Conservation (phyloP, 768 basidiomycete genomes). For the Tricholoma furcatifolium region DNA sequence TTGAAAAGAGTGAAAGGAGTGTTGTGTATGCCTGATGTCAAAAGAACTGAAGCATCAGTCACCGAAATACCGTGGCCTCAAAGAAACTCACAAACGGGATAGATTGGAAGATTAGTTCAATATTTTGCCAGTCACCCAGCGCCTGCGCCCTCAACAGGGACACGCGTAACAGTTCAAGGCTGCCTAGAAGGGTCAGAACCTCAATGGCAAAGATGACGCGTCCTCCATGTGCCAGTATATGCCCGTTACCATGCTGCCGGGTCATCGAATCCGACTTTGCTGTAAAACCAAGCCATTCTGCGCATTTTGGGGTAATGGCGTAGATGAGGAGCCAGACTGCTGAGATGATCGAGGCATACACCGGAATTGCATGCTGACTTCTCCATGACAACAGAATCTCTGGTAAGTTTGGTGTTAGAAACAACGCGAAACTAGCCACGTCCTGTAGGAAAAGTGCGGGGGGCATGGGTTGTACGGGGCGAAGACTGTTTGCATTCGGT, state of each 20-base stretch:
- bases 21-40: constrained; percentile 10
- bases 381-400: no score
- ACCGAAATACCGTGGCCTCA: neutral
- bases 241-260: neutral
- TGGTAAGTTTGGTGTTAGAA: no score
- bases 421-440: no score
- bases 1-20: constrained; percentile 2
- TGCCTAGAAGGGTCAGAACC: constrained; percentile 10
- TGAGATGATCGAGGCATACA: constrained; percentile 11
- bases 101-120: neutral
- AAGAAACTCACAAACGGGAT: constrained; percentile 5
- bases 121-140: neutral
- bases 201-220: constrained; percentile 10
- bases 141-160: constrained; percentile 2
- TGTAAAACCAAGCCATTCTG: no score
- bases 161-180: constrained; percentile 12
- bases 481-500: no score
- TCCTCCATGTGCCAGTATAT: constrained; percentile 13
- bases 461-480: no score
- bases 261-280: no score
- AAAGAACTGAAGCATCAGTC: neutral
- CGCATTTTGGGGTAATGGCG: neutral
- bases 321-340: neutral
- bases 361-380: constrained; percentile 7
- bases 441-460: no score